Percentiles rank a stretch among this genome's conserved stretches.
Conservation (phyloP, 495 filamentous ascomycete genomes). For the Thermothielavioides terrestris region DNA sequence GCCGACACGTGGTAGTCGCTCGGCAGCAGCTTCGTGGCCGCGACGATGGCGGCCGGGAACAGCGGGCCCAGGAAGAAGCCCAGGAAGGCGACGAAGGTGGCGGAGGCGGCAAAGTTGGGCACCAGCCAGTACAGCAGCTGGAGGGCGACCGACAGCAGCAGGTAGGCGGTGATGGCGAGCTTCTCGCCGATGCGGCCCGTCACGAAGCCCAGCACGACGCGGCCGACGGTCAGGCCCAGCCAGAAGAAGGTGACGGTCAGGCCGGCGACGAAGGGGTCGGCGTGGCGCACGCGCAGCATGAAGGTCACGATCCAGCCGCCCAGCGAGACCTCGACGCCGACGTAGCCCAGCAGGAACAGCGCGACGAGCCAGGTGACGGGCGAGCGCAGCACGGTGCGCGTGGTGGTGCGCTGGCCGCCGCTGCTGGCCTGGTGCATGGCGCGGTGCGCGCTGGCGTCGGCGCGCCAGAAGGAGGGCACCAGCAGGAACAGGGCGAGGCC, state of each 20-base stretch:
- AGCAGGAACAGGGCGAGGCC: slow-evolving; percentile 44
- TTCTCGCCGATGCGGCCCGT: slow-evolving; percentile 69
- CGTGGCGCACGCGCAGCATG: slow-evolving; percentile 66
- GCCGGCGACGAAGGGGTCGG: slow-evolving; percentile 60
- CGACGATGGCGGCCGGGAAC: slow-evolving; percentile 71
- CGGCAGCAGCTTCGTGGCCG: slow-evolving; percentile 74
- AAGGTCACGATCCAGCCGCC: slow-evolving; percentile 88
- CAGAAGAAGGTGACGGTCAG: slow-evolving; percentile 80
- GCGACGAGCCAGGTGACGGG: slow-evolving; percentile 67
- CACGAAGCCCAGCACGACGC: slow-evolving; percentile 60
- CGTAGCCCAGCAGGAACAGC: slow-evolving; percentile 69
- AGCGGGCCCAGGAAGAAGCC: slow-evolving; percentile 76
- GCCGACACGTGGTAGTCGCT: slow-evolving; percentile 68
- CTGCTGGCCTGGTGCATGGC: slow-evolving; percentile 29
- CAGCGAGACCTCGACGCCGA: slow-evolving; percentile 76
- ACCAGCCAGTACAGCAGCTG: slow-evolving; percentile 79
- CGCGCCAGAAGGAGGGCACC: slow-evolving; percentile 56
- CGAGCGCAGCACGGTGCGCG: slow-evolving; percentile 24
- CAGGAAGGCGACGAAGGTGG: slow-evolving; percentile 62
- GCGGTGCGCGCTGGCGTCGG: slow-evolving; percentile 54
- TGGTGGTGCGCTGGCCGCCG: slow-evolving; percentile 24
- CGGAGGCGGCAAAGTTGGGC: slow-evolving; percentile 63
- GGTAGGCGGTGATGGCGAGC: slow-evolving; percentile 50
- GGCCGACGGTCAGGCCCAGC: slow-evolving; percentile 69
- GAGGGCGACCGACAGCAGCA: slow-evolving; percentile 53